A percentile compares a stretch with the other conserved stretches of the same genome.
phyloP scores from a whole-genome alignment of 1,284 basidiomycete genomes.

The Thelephora terrestris region DNA sequence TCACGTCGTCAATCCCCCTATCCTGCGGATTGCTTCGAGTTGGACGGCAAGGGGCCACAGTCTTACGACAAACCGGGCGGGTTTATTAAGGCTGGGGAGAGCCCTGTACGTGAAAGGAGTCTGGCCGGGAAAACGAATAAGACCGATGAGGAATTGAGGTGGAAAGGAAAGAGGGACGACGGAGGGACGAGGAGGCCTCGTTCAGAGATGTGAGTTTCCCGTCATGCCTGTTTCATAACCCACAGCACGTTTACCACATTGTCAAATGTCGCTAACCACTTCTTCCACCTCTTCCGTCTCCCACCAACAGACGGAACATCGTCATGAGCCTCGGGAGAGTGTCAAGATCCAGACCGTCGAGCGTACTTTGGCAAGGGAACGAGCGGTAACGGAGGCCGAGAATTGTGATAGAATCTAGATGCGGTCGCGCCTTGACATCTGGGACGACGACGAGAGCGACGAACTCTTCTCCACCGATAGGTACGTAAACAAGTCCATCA shows the following conservation, averaged over 20 bases:
- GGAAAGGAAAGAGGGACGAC: slow-evolving; percentile 61
- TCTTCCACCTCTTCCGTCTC: too few relatives aligned
- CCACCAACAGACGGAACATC: slow-evolving; percentile 78
- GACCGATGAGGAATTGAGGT: slow-evolving; percentile 78
- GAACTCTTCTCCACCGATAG: too few relatives aligned
- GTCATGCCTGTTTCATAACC: slow-evolving; percentile 46
- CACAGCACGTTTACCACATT: not conserved
- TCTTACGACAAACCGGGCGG: slow-evolving; percentile 67
- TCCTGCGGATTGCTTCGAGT: too few relatives aligned
- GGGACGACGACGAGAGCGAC: too few relatives aligned
- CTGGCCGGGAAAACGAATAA: slow-evolving; percentile 36
- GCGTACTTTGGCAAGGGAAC: slow-evolving; percentile 65
- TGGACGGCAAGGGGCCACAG: too few relatives aligned
- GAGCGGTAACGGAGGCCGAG: slow-evolving; percentile 63
- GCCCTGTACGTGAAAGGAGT: slow-evolving; percentile 28
- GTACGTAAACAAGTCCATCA: too few relatives aligned
- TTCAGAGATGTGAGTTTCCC: too few relatives aligned
- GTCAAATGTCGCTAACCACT: too few relatives aligned
- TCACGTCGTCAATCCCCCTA: too few relatives aligned
- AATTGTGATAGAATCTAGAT: slow-evolving; percentile 65
- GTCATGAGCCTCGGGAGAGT: too few relatives aligned
- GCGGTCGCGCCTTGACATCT: slow-evolving; percentile 61
- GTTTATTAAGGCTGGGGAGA: slow-evolving; percentile 66
- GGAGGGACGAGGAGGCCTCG: slow-evolving; percentile 71
- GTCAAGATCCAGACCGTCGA: slow-evolving; percentile 66